These are phyloP conservation scores for Leersia perrieri DNA, from an alignment of 176 grass and related monocot genomes.

Conservation along the genomic window DNA sequence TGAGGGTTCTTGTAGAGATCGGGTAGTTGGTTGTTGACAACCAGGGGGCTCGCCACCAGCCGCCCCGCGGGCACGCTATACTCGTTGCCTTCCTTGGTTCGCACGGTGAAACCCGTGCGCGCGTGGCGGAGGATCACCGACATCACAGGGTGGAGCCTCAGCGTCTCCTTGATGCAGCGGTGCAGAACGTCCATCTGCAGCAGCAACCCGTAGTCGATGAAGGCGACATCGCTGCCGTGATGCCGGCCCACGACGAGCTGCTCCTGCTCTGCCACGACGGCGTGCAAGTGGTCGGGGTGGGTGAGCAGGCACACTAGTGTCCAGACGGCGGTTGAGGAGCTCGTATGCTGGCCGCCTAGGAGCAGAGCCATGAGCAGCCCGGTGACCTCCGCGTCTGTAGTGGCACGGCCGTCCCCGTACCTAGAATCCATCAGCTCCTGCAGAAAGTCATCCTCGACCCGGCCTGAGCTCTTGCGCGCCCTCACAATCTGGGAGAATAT, in stretches of 20 bases:
- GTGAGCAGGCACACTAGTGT: conserved; percentile 40
- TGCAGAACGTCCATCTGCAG: conserved; percentile 50
- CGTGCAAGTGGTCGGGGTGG: conserved; percentile 10
- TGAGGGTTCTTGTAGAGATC: conserved; percentile 38
- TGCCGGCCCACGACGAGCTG: conserved; percentile 3
- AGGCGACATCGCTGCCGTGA: background rate
- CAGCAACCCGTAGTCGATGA: conserved; percentile 36
- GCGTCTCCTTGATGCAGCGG: conserved; percentile 52
- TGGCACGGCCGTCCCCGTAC: conserved; percentile 47
- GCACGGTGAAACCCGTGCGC: conserved; percentile 37
- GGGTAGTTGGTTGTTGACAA: conserved; percentile 34
- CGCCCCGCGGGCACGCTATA: conserved; percentile 42
- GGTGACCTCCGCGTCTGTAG: conserved; percentile 42
- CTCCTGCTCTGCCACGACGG: conserved; percentile 45
- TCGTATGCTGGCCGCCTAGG: conserved; percentile 53
- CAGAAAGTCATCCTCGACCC: conserved; percentile 45
- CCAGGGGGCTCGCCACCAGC: conserved; percentile 39
- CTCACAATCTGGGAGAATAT: conserved; percentile 52
- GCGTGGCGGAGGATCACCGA: conserved; percentile 40
- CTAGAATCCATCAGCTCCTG: conserved; percentile 48
- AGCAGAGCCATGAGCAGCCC: conserved; percentile 46
- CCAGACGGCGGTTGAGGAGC: conserved; percentile 34
- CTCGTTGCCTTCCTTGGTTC: conserved; percentile 28
- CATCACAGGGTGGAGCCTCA: conserved; percentile 39
- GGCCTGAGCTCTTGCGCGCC: conserved; percentile 17